These are phyloP conservation scores for Colletotrichum neosansevieriae DNA, from an alignment of 2,329 filamentous ascomycete genomes.

Conservation along the genomic window DNA sequence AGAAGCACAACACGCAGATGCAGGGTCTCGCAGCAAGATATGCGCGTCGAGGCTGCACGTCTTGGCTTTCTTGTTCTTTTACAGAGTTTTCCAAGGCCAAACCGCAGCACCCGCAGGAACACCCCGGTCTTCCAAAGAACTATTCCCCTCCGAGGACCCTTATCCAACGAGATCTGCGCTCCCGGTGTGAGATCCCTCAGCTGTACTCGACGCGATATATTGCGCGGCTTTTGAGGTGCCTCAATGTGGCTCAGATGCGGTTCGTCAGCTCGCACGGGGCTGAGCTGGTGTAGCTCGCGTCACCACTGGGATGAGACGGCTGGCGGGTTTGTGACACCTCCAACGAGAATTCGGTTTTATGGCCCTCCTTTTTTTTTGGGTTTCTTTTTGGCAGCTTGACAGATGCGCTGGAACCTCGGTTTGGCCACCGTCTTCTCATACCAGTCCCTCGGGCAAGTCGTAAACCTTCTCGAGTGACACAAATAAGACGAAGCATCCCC, in stretches of 20 bases:
- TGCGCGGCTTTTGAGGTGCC: constrained; percentile 30
- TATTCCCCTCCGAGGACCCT: not conserved
- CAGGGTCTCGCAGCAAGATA: no score
- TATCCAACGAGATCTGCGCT: not conserved
- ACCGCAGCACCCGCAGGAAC: not conserved
- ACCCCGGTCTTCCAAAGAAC: not conserved
- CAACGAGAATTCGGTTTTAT: no score
- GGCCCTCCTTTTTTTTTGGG: no score
- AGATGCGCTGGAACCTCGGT: constrained; percentile 4
- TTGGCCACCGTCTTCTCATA: not conserved
- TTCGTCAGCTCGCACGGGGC: constrained; percentile 25
- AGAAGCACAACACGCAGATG: no score
- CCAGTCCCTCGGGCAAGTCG: not conserved
- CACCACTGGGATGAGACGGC: constrained; percentile 13
- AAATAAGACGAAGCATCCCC: constrained; percentile 16
- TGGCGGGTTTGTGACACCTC: not conserved
- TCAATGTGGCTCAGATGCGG: constrained; percentile 24
- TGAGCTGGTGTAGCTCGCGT: constrained; percentile 22
- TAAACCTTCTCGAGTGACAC: constrained; percentile 14
- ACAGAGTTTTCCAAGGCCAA: not conserved
- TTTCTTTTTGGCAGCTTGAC: constrained; percentile 8
- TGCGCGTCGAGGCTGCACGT: not conserved
- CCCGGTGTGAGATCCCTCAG: not conserved
- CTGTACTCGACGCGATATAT: not conserved
- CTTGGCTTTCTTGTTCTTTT: not conserved